Evolutionary conservation across 805 yeast genomes (phyloP).

Genomic region (Tetrapisispora namnaoensis): DNA sequence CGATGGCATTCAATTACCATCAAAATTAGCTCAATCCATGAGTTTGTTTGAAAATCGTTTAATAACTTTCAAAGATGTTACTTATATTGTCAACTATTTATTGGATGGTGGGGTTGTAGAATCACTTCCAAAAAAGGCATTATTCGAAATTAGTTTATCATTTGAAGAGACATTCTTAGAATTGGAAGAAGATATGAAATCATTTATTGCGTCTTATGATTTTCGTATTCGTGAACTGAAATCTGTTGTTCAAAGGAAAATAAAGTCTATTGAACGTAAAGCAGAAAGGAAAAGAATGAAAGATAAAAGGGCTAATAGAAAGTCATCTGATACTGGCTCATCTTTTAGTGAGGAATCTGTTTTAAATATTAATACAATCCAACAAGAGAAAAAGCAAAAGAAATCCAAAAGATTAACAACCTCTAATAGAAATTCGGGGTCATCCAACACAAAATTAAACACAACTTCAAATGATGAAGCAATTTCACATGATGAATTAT

Average conservation of each 20-base stretch:
- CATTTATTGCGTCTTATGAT: constrained; percentile 16
- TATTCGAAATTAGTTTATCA: constrained; percentile 24
- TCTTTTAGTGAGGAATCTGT: neutral
- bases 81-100: constrained; percentile 14
- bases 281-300: constrained; percentile 14
- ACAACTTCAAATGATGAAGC: too few relatives aligned
- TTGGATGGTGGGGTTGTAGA: constrained; percentile 18
- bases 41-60: constrained; percentile 8
- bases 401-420: neutral
- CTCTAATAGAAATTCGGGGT: neutral
- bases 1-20: constrained; percentile 32
- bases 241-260: constrained; percentile 16
- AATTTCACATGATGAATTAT: neutral
- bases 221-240: constrained; percentile 28
- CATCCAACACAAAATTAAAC: neutral
- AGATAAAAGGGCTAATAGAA: neutral
- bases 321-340: neutral
- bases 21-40: constrained; percentile 9
- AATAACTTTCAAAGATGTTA: constrained; percentile 8
- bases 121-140: constrained; percentile 20
- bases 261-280: constrained; percentile 21
- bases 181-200: constrained; percentile 9
- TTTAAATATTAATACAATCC: neutral
- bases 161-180: constrained; percentile 17
- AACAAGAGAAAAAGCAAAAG: too few relatives aligned